These are phyloP conservation scores for Hypoxylon sp. DNA, from an alignment of 2,329 filamentous ascomycete species.

Conservation along the genomic window DNA sequence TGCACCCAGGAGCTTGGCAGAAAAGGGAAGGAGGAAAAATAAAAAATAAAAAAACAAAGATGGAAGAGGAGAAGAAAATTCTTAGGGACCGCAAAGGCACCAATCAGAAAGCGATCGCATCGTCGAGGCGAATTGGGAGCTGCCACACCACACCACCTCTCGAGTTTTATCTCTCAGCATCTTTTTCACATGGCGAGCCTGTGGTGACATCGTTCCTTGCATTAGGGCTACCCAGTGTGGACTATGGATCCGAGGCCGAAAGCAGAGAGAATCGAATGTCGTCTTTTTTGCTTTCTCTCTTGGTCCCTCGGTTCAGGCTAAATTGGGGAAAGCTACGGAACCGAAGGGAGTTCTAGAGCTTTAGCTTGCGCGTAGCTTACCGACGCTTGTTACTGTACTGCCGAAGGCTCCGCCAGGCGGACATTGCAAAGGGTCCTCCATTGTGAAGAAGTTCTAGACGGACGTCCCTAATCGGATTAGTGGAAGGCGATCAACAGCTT, in stretches of 20 bases:
- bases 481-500: constrained; percentile 6
- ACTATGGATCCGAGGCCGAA: constrained; percentile 14
- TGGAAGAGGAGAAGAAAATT: constrained; percentile 1
- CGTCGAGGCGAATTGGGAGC: constrained; percentile 38
- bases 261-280: constrained; percentile 10
- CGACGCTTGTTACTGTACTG: constrained; percentile 9
- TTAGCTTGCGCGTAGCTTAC: constrained; percentile 11
- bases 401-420: constrained; percentile 8
- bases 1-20: not conserved
- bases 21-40: not conserved
- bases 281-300: not conserved
- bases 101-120: constrained; percentile 34
- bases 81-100: constrained; percentile 4
- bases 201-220: constrained; percentile 33
- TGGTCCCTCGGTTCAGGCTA: constrained; percentile 28
- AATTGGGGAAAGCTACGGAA: constrained; percentile 23
- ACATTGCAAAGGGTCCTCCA: not conserved
- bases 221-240: constrained; percentile 34
- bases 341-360: constrained; percentile 18
- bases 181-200: not conserved
- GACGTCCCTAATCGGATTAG: not conserved
- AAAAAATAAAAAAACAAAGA: constrained; percentile 11
- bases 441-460: constrained; percentile 17
- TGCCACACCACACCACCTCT: constrained; percentile 32
- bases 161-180: constrained; percentile 5